phyloP scores from a whole-genome alignment of 225 moss, liverwort and hornwort genomes.

The Bryum argenteum region DNA sequence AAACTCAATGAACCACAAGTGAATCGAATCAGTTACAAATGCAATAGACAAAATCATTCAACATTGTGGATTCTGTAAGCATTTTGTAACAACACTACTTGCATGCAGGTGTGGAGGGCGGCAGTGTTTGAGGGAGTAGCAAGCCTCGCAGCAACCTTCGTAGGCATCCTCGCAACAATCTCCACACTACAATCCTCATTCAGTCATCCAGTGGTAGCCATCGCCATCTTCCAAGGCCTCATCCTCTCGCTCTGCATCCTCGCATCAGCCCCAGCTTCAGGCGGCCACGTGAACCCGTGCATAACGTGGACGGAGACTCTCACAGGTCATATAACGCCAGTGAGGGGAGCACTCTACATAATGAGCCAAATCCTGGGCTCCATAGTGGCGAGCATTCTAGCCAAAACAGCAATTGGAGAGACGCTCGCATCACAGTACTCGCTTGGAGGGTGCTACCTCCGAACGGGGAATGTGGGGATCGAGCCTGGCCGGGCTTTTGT shows the following conservation, averaged over 20 bases:
- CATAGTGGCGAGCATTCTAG: conserved; percentile 22
- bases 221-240: conserved; percentile 34
- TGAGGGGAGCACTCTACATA: conserved; percentile 45
- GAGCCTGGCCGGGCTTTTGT: conserved; percentile 29
- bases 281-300: conserved; percentile 54
- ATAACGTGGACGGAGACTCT: conserved; percentile 53
- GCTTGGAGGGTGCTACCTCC: conserved; percentile 46
- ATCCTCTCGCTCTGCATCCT: conserved; percentile 43
- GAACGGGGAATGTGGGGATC: conserved; percentile 16
- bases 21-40: too few species aligned
- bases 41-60: too few species aligned
- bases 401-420: conserved; percentile 32
- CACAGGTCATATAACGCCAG: conserved; percentile 44
- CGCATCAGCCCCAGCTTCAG: conserved; percentile 44
- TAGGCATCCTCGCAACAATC: conserved; percentile 33
- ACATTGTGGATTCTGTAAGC: too few species aligned
- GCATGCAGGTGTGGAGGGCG: conserved; percentile 37
- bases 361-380: conserved; percentile 41
- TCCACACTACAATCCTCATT: conserved; percentile 30
- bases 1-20: too few species aligned
- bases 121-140: conserved; percentile 32
- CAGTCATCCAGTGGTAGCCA: conserved; percentile 23
- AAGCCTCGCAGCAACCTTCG: conserved; percentile 26
- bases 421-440: conserved; percentile 21
- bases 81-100: too few species aligned